A percentile compares a stretch with the other conserved stretches of the same genome.
phyloP scores from a whole-genome alignment of 495 filamentous ascomycete species.

The Hamigera avellanea region DNA sequence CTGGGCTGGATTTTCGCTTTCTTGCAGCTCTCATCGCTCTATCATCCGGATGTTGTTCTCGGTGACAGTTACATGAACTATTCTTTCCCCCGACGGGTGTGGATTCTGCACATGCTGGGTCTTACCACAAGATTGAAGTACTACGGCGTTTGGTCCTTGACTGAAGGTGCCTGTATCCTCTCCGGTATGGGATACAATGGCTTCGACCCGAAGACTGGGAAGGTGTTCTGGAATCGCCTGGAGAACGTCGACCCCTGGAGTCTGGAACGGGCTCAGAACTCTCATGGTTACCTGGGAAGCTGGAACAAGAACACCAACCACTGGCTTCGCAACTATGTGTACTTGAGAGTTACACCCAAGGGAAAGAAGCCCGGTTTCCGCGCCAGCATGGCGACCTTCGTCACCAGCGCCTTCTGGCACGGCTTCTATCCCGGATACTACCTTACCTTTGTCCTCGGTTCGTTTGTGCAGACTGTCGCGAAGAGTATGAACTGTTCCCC shows the following conservation, averaged over 20 bases:
- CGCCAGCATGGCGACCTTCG: slow-evolving; percentile 87
- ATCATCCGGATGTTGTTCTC: slow-evolving; percentile 48
- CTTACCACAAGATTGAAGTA: slow-evolving; percentile 79
- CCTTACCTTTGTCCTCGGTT: slow-evolving; percentile 75
- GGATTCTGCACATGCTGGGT: slow-evolving; percentile 69
- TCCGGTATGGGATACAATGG: slow-evolving; percentile 92
- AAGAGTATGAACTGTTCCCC: slow-evolving; percentile 83
- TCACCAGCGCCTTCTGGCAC: slow-evolving; percentile 93
- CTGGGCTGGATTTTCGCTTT: slow-evolving; percentile 71
- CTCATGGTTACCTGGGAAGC: slow-evolving; percentile 70
- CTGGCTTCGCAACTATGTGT: slow-evolving; percentile 93
- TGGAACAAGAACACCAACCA: slow-evolving; percentile 99
- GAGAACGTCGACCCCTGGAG: slow-evolving; percentile 75
- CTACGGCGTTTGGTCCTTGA: slow-evolving; percentile 89
- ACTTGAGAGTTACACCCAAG: slow-evolving; percentile 86
- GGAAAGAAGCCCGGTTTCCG: slow-evolving; percentile 96
- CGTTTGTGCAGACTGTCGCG: slow-evolving; percentile 82
- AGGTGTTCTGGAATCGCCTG: slow-evolving; percentile 78
- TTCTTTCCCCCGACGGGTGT: slow-evolving; percentile 58
- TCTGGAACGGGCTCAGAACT: slow-evolving; percentile 84
- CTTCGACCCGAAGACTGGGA: slow-evolving; percentile 68
- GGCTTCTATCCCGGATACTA: slow-evolving; percentile 98
- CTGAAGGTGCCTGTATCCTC: slow-evolving; percentile 90
- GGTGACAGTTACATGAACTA: slow-evolving; percentile 50
- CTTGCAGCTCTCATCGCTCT: slow-evolving; percentile 59